Evolutionary conservation across 805 yeast species (phyloP), one percentile per base, ranked within the genome.

Genomic region (Metschnikowia aberdeeniae): DNA sequence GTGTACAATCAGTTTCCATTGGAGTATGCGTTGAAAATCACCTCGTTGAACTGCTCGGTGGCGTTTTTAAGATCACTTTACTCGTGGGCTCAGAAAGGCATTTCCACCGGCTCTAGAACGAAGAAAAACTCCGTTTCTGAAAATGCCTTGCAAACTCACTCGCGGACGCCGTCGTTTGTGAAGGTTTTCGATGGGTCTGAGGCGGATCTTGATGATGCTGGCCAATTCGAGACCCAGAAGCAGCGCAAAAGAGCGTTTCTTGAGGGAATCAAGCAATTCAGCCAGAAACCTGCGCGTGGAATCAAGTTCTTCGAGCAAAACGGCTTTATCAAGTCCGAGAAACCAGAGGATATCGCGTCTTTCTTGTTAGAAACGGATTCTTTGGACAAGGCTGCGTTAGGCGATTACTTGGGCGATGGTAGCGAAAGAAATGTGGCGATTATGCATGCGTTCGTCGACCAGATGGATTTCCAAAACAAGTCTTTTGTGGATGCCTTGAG

Each of bases 361-460:
- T 89, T 93, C 64, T 67, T 93, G 43, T 64, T 88, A 37, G 68
- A 66, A 19, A 84, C 84, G 3, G 89, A 82, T 34, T 86, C 92
- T 0, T 70, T 93, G 43, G 96, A 89, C 60, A 85, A 90, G 60
- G 76, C 90, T 0, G 79, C 79, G 6, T 75, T 95, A 46, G 99
- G 99, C 43, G 98, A 92, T 58, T 93, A 75, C 60, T 70, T 93
- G 47, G 99, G 99, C 43, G 97, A 87, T 56, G 95, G 92, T 30
- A 83, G 83, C 51, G 86, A 84, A 10, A 74, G 75, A 39, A 84
- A 88, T 61, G 79, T 88, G 49, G 82, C 84, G 4, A 80, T 84
- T 32, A 89, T 92, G 97, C 97, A 90, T 64, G 85, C 89, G 5
- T 93, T 93, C 69, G 95, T 92, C 26, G 96, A 90, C 59, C 68